Conservation (phyloP, 371 early-diverging fungal species). For the Rhizopus arrhizus region DNA sequence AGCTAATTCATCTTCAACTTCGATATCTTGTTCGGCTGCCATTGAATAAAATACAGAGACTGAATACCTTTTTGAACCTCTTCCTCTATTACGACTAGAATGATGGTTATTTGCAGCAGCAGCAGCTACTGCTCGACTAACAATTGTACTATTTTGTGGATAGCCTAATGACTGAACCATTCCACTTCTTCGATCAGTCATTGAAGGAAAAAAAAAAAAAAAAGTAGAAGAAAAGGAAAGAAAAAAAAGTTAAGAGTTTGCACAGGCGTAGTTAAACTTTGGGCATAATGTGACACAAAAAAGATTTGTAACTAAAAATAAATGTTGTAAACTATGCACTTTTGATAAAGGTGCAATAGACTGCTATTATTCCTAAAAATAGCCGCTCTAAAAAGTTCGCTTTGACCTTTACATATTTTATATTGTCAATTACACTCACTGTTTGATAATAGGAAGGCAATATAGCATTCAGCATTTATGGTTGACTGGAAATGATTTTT, state of each 20-base stretch:
- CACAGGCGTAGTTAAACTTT: neutral
- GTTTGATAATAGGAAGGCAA: too few species aligned
- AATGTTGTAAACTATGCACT: neutral
- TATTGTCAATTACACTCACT: too few species aligned
- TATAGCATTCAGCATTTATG: too few species aligned
- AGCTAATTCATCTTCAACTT: slow-evolving; percentile 92
- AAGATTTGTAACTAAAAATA: neutral
- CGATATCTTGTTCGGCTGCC: slow-evolving; percentile 91
- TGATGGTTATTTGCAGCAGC: slow-evolving; percentile 45
- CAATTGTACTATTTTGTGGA: slow-evolving; percentile 37
- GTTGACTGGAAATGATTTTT: too few species aligned
- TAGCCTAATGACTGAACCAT: slow-evolving; percentile 47
- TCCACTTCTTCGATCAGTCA: slow-evolving; percentile 51
- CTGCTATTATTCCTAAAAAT: neutral
- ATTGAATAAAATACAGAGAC: slow-evolving; percentile 87
- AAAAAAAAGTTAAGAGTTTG: neutral
- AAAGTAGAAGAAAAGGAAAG: slow-evolving; percentile 1
- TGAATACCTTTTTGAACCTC: slow-evolving; percentile 72
- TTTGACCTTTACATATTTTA: too few species aligned
- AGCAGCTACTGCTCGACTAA: slow-evolving; percentile 45
- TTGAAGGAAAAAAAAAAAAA: slow-evolving; percentile 5
- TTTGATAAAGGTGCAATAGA: slow-evolving; percentile 2
- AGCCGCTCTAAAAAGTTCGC: too few species aligned
- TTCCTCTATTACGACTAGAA: slow-evolving; percentile 25
- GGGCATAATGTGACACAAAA: neutral